Base-by-base conservation (phyloP, 2,329 filamentous ascomycete species). In the Aspergillus versicolor region DNA sequence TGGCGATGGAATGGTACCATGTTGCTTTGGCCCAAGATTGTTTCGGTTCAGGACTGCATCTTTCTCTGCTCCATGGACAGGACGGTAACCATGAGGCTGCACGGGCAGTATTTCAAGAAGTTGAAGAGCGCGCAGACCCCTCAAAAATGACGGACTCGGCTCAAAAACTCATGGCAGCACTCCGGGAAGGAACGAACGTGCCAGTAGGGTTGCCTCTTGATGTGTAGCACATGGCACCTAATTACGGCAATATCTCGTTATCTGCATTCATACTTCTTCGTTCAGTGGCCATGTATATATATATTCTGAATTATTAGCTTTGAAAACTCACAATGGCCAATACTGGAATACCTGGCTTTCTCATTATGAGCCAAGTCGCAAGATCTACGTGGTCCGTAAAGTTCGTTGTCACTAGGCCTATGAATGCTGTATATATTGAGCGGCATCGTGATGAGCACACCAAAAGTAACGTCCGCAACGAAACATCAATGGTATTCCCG, bases 1-100 rank as follows among this genome's bases (percentile, higher is more conserved):
- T 72, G 13, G 71, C 75, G 1, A 44, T 63, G 5, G 67, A 75
- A 21, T 76, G 74, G 74, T 73, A 74, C 45, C 52, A 66, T 13
- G 48, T 75, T 38, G 67, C 70, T 4, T 50, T 51, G n/a, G 22
- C 43, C 4, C 55, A 62, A 49, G 66, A 63, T 3, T 59, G 65
- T 40, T 27, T 9, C 2, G 55, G 60, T n/a, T 65, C 71, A 2
- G 63, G 62, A 0, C 57, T 74, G 12, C 64, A 70, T 38, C 17
- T 70, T 38, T 68, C 69, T 5, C 51, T 71, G n/a, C 49, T 77
- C 3, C 42, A 61, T 4, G 67, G 70, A 21, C 64, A 73, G 54
- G 59, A 67, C 34, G 68, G 68, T 40, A 21, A 53, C 32, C 11
- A 27, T 30, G 32, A 46, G 2, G 11, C 60, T 4, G 22, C 44